These are phyloP conservation scores for Saccharomyces paradoxus DNA, from an alignment of 805 yeast species.

Conservation along the genomic window DNA sequence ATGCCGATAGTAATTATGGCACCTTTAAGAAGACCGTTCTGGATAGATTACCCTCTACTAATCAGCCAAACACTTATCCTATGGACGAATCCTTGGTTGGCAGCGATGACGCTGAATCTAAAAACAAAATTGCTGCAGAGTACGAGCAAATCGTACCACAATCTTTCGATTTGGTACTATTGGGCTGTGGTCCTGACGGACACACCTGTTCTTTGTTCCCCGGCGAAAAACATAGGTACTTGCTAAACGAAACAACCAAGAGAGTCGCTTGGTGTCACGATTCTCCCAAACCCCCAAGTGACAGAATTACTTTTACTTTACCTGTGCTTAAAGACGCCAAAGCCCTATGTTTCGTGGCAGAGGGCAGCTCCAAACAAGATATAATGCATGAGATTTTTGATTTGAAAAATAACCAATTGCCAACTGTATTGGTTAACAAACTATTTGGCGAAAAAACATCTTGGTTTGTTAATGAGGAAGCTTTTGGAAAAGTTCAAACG, in stretches of 20 bases:
- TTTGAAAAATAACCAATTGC: constrained; percentile 42
- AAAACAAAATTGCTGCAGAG: constrained; percentile 49
- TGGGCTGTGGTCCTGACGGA: constrained; percentile 95
- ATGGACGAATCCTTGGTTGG: constrained; percentile 56
- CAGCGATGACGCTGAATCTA: constrained; percentile 44
- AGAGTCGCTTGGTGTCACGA: constrained; percentile 61
- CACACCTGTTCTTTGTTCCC: constrained; percentile 93
- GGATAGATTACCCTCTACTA: constrained; percentile 39
- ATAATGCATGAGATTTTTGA: constrained; percentile 65
- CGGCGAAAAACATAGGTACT: constrained; percentile 48
- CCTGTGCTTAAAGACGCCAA: constrained; percentile 50
- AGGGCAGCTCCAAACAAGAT: constrained; percentile 76
- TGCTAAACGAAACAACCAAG: constrained; percentile 40
- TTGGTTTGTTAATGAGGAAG: constrained; percentile 84
- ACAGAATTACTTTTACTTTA: constrained; percentile 83
- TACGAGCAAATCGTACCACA: constrained; percentile 54
- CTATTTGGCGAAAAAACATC: constrained; percentile 44
- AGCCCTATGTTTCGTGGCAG: constrained; percentile 72
- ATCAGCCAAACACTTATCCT: constrained; percentile 41
- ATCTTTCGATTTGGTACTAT: constrained; percentile 53
- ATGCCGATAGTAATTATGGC: constrained; percentile 81
- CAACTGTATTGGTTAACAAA: constrained; percentile 68
- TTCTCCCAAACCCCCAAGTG: constrained; percentile 90
- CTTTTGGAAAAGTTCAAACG: constrained; percentile 37
- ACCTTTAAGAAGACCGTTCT: constrained; percentile 61